A percentile compares a stretch with the other conserved stretches of the same genome.
These are phyloP conservation scores for Fragosphaeria purpurea DNA, from an alignment of 2,329 filamentous ascomycete species.

Conservation along the genomic window DNA sequence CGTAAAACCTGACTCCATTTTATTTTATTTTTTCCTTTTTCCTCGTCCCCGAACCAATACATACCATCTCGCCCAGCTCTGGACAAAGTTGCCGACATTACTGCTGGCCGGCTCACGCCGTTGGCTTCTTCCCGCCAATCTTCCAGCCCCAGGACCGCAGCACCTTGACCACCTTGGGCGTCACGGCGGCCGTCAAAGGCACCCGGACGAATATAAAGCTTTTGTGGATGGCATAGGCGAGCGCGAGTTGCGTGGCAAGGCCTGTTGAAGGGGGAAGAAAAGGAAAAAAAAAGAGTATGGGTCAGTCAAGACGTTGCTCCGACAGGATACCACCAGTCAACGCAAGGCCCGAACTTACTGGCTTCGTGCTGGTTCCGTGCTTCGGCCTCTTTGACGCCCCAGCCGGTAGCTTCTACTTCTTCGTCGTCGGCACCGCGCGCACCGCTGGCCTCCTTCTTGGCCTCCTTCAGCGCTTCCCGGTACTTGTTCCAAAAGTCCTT, in stretches of 20 bases:
- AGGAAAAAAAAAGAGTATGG: no score
- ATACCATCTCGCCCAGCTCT: no score
- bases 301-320: no score
- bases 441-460: constrained; percentile 33
- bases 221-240: constrained; percentile 97
- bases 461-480: constrained; percentile 36
- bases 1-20: background rate
- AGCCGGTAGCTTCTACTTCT: constrained; percentile 40
- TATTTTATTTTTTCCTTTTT: background rate
- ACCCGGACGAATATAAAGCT: constrained; percentile 95
- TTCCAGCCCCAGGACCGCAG: constrained; percentile 87
- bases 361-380: constrained; percentile 54
- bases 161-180: constrained; percentile 87
- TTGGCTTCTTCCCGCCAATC: constrained; percentile 60
- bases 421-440: constrained; percentile 24
- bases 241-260: constrained; percentile 69
- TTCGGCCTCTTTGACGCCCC: constrained; percentile 56
- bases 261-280: constrained; percentile 32
- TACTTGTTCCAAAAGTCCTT: constrained; percentile 43
- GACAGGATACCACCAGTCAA: no score
- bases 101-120: background rate
- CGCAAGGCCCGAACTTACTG: constrained; percentile 49
- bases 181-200: constrained; percentile 79
- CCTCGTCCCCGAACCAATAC: background rate
- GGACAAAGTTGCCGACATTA: background rate